These are phyloP conservation scores for Pyrrhoderma noxium DNA, from an alignment of 1,284 basidiomycete species.

Conservation along the genomic window DNA sequence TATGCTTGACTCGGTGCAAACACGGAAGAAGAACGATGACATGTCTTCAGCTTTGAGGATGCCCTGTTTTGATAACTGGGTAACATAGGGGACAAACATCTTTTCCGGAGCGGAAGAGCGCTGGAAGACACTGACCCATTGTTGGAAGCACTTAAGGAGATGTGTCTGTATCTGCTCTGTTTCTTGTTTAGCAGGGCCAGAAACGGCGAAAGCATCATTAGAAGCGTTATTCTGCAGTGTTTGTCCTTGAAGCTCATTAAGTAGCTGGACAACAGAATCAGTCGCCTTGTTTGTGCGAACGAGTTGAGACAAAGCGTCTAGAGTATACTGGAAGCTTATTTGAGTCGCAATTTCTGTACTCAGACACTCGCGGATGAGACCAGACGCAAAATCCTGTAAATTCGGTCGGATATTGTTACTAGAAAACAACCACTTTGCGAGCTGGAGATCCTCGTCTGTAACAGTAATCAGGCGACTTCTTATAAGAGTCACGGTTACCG, in stretches of 20 bases:
- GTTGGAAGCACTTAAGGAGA: conserved; percentile 71
- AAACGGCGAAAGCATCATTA: conserved; percentile 28
- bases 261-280: conserved; percentile 56
- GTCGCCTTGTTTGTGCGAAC: conserved; percentile 70
- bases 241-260: conserved; percentile 66
- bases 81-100: conserved; percentile 96
- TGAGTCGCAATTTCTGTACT: conserved; percentile 72
- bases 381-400: conserved; percentile 78
- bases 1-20: conserved; percentile 93
- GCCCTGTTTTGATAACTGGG: conserved; percentile 91
- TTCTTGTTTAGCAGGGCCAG: conserved; percentile 48
- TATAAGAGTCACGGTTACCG: conserved; percentile 86
- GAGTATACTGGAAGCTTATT: conserved; percentile 72
- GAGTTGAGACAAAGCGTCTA: conserved; percentile 76
- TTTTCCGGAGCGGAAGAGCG: conserved; percentile 87
- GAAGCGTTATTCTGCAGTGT: conserved; percentile 23
- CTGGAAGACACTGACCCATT: conserved; percentile 96
- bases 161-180: conserved; percentile 66
- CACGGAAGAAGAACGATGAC: conserved; percentile 97
- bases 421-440: conserved; percentile 81
- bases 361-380: conserved; percentile 82
- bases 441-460: conserved; percentile 81
- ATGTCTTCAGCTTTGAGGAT: conserved; percentile 95
- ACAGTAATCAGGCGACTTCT: conserved; percentile 78
- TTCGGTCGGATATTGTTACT: conserved; percentile 66